Conservation (phyloP, 108 stramenopile genomes). For the Cylindrotheca closterium region DNA sequence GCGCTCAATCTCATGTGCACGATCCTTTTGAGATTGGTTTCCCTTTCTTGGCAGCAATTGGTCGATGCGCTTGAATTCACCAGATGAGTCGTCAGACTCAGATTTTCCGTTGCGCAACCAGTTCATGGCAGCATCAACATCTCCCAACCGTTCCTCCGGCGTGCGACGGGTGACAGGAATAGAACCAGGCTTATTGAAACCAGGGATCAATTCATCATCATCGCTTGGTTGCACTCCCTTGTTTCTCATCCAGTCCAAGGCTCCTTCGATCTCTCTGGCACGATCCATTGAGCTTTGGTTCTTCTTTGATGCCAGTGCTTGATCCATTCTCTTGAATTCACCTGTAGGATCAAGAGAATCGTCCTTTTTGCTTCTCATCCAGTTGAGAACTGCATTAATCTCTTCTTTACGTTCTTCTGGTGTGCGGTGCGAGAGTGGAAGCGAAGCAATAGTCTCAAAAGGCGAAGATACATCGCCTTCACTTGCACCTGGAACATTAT, state of each 20-base stretch:
- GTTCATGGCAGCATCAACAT: constrained; percentile 14
- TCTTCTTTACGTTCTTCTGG: constrained; percentile 26
- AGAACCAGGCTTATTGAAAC: constrained; percentile 17
- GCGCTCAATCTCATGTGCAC: constrained; percentile 11
- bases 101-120: constrained; percentile 27
- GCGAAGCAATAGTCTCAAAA: constrained; percentile 8
- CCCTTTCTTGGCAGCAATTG: constrained; percentile 11
- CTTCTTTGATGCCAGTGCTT: constrained; percentile 22
- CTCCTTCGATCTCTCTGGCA: constrained; percentile 29
- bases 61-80: constrained; percentile 10
- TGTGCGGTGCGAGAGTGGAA: constrained; percentile 8
- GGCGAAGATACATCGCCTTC: constrained; percentile 4
- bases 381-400: constrained; percentile 24
- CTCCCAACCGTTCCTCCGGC: constrained; percentile 12
- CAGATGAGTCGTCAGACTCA: not conserved
- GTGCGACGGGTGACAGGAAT: constrained; percentile 7
- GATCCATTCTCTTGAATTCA: constrained; percentile 2
- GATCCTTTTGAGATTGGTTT: constrained; percentile 13
- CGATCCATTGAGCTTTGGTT: constrained; percentile 17
- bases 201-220: constrained; percentile 7
- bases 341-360: constrained; percentile 14
- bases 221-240: not conserved
- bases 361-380: constrained; percentile 30
- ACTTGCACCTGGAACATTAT: constrained; percentile 6
- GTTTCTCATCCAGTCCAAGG: constrained; percentile 38